These are phyloP conservation scores for Tolypocladium ovalisporum DNA, from an alignment of 2,329 filamentous ascomycete species.

Conservation along the genomic window DNA sequence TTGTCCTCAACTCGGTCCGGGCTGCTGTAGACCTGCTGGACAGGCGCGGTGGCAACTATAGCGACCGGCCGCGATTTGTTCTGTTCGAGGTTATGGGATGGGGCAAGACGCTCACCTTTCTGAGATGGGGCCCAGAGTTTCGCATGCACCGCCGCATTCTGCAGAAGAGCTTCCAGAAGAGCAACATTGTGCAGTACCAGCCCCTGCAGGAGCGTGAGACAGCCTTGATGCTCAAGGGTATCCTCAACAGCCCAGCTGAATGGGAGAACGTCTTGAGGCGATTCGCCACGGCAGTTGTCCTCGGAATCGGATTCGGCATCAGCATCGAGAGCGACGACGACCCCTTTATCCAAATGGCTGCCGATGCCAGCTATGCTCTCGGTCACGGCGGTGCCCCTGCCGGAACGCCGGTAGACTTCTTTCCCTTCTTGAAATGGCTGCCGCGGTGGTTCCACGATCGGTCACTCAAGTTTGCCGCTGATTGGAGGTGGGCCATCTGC, in stretches of 20 bases:
- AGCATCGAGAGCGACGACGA: constrained; percentile 23
- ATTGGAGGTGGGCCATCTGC: constrained; percentile 21
- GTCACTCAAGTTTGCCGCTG: constrained; percentile 16
- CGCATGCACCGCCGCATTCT: constrained; percentile 31
- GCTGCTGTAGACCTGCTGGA: constrained; percentile 33
- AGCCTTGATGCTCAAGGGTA: constrained; percentile 14
- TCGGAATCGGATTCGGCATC: constrained; percentile 33
- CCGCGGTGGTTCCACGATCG: constrained; percentile 24
- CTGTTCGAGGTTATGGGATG: constrained; percentile 33
- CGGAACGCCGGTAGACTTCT: constrained; percentile 33
- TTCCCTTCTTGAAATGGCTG: constrained; percentile 31
- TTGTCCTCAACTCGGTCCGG: constrained; percentile 32
- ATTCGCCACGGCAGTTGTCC: constrained; percentile 28
- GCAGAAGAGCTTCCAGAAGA: constrained; percentile 30
- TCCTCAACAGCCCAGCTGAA: constrained; percentile 17
- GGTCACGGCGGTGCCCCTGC: constrained; percentile 17
- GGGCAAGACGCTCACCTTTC: constrained; percentile 33
- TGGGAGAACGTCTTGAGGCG: constrained; percentile 27
- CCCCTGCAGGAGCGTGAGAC: constrained; percentile 24
- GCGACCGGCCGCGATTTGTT: constrained; percentile 32
- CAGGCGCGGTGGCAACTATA: constrained; percentile 31
- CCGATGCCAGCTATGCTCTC: constrained; percentile 16
- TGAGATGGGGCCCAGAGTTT: constrained; percentile 29
- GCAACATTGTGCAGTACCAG: constrained; percentile 21
- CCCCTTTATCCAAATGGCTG: constrained; percentile 28